phyloP scores from a whole-genome alignment of 1,139 yeast genomes.

The Yamadazyma trypodendri region DNA sequence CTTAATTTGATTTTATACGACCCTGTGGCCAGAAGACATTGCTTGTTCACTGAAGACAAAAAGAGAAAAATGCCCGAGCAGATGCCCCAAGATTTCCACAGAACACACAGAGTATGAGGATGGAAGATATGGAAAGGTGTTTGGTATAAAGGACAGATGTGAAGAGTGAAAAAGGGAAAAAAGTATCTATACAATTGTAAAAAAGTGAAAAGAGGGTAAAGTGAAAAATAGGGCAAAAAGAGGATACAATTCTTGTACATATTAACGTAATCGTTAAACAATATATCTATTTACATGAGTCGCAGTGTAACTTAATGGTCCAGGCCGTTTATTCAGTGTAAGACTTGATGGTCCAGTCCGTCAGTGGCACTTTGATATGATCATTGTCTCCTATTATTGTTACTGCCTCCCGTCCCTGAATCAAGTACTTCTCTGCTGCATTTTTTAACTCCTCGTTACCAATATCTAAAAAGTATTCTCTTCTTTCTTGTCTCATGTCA shows the following conservation, averaged over 20 bases:
- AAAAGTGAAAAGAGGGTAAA: neutral
- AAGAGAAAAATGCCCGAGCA: slow-evolving; percentile 75
- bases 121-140: too few relatives aligned
- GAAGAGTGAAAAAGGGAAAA: neutral
- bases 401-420: slow-evolving; percentile 28
- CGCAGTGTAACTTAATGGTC: slow-evolving; percentile 21
- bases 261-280: neutral
- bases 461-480: slow-evolving; percentile 71
- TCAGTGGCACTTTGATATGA: slow-evolving; percentile 26
- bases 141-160: too few relatives aligned
- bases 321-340: slow-evolving; percentile 26
- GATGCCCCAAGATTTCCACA: slow-evolving; percentile 58
- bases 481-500: slow-evolving; percentile 76
- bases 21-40: slow-evolving; percentile 71
- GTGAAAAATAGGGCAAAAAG: neutral
- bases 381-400: slow-evolving; percentile 56
- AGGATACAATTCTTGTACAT: slow-evolving; percentile 3
- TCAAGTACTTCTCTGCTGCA: slow-evolving; percentile 63
- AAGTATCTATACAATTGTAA: too few relatives aligned
- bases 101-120: slow-evolving; percentile 36
- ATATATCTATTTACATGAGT: slow-evolving; percentile 7
- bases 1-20: slow-evolving; percentile 87
- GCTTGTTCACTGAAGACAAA: slow-evolving; percentile 82
- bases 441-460: slow-evolving; percentile 57
- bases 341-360: slow-evolving; percentile 32